Evolutionary conservation across 257 asterid genomes (phyloP), one percentile per base, ranked within the genome.

Genomic region (Dorcoceras hygrometricum): DNA sequence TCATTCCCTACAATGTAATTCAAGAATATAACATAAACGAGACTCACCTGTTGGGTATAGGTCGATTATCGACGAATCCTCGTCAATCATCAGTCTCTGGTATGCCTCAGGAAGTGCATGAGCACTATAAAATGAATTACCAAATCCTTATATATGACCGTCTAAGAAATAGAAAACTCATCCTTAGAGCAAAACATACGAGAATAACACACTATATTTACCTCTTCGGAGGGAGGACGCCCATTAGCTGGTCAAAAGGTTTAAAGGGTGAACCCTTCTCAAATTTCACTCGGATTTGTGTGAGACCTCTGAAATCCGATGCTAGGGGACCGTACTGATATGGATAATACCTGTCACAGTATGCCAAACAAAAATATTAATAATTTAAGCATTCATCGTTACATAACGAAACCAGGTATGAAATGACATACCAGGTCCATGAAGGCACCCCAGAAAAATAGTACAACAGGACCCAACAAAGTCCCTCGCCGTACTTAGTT

Each of bases 241-340:
- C 90, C 91, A 88, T 69, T 1, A 88, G 83, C 62, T 88, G 94
- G 48, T 86, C 88, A 46, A 84, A 82, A 0, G 94, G 89, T 62
- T 78, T 76, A 58, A 88, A 80, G 5, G 96, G 96, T 0, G 54
- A 31, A 43, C 87, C 87, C 67, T 78, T 75, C 36, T 62, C 68
- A 74, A 86, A 86, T 53, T 68, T 69, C 65, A 78, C 71, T 6
- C 71, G 79, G 11, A 67, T 18, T 34, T 76, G 86, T 7, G 86
- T 64, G n/a, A 84, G 74, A 16, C 88, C 91, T 62, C 74, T 82
- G 1, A 86, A 66, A 51, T 88, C 96, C 0, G 96, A 88, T 2
- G 89, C 91, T 32, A 79, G 76, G 0, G 87, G 94, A 25, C 82
- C 86, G 59, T 88, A 82, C 19, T 84, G 82, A 36, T 65, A 79